Percentiles rank a stretch among this genome's conserved stretches.
Evolutionary conservation across 1,139 yeast species (phyloP).

Genomic region (Debaryomycetaceae sp.): DNA sequence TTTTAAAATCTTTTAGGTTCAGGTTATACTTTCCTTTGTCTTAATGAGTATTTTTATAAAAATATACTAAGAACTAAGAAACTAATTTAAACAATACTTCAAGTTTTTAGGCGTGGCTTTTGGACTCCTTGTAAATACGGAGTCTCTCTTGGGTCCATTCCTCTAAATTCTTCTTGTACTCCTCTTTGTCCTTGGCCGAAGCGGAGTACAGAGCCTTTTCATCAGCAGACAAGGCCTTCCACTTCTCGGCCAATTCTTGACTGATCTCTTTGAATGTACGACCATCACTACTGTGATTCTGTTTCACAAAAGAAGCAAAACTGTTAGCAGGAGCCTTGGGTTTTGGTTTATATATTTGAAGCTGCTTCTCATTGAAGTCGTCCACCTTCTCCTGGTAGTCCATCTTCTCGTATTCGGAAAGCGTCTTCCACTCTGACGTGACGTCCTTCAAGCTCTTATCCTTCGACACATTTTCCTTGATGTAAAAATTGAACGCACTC

Average conservation of each 20-base stretch:
- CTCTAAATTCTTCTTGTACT: slow-evolving; percentile 17
- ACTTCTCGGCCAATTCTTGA: slow-evolving; percentile 24
- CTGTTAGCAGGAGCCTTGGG: slow-evolving; percentile 32
- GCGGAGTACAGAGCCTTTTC: slow-evolving; percentile 30
- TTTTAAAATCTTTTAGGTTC: neutral
- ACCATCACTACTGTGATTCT: slow-evolving; percentile 24
- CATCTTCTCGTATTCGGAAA: slow-evolving; percentile 26
- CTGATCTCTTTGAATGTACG: slow-evolving; percentile 22
- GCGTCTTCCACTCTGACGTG: slow-evolving; percentile 19
- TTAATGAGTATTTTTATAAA: neutral
- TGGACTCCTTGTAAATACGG: slow-evolving; percentile 15
- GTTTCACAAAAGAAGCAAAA: slow-evolving; percentile 30
- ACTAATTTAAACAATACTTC: neutral
- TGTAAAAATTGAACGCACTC: slow-evolving; percentile 26
- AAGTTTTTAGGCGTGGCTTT: slow-evolving; percentile 1
- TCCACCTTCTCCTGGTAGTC: slow-evolving; percentile 21
- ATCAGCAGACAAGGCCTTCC: slow-evolving; percentile 25
- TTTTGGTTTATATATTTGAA: slow-evolving; percentile 26
- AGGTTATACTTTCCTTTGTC: neutral
- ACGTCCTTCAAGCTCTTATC: slow-evolving; percentile 14
- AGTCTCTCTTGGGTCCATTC: slow-evolving; percentile 29
- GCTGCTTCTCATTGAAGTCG: slow-evolving; percentile 23
- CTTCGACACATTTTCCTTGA: slow-evolving; percentile 12
- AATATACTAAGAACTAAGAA: neutral
- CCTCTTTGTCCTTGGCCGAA: slow-evolving; percentile 15